Percentiles rank a stretch among this genome's conserved stretches.
These are phyloP conservation scores for Pyrenochaeta sp. DNA, from an alignment of 2,329 filamentous ascomycete genomes.

Conservation along the genomic window DNA sequence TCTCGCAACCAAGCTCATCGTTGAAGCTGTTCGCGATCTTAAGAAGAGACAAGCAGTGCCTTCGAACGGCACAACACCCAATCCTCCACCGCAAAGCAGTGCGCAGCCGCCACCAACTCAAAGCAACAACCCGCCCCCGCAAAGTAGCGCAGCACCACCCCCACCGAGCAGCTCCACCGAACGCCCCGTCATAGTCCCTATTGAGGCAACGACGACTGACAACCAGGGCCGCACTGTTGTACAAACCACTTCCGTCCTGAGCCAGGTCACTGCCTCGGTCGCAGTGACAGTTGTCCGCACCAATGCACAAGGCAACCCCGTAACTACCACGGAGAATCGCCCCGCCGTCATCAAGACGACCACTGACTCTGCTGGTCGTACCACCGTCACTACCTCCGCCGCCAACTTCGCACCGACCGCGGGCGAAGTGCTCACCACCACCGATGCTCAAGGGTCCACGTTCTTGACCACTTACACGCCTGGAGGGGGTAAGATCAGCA, in stretches of 20 bases:
- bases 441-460: constrained; percentile 51
- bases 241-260: constrained; percentile 52
- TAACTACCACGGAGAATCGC: constrained; percentile 49
- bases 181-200: constrained; percentile 45
- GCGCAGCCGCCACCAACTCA: constrained; percentile 12
- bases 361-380: constrained; percentile 52
- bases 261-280: constrained; percentile 51
- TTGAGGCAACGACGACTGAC: constrained; percentile 52
- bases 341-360: constrained; percentile 49
- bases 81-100: constrained; percentile 9
- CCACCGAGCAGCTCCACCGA: constrained; percentile 12
- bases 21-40: constrained; percentile 65
- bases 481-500: constrained; percentile 50
- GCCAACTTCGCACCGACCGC: constrained; percentile 41
- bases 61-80: constrained; percentile 34
- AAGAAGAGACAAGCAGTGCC: constrained; percentile 51
- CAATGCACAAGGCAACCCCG: constrained; percentile 47
- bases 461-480: constrained; percentile 59
- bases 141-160: constrained; percentile 5
- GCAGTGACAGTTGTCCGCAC: constrained; percentile 51
- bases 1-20: constrained; percentile 69
- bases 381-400: constrained; percentile 46
- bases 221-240: constrained; percentile 45
- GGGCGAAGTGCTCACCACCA: constrained; percentile 56
- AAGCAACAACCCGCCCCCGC: constrained; percentile 10